A percentile compares a stretch with the other conserved stretches of the same genome.
Evolutionary conservation across 495 filamentous ascomycete genomes (phyloP).

Genomic region (Penicillium ochrochloron): DNA sequence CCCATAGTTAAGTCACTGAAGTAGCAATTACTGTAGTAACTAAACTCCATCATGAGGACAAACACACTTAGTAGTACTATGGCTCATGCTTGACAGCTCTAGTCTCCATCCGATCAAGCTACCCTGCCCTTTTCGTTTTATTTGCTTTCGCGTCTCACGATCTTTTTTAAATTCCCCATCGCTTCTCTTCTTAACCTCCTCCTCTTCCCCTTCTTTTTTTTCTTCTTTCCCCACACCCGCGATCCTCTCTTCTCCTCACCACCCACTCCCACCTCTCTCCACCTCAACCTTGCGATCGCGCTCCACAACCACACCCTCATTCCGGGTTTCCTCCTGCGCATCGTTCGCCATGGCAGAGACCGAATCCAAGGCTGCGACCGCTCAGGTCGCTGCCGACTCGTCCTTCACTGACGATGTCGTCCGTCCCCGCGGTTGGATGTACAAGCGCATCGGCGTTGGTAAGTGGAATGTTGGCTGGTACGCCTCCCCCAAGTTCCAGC

Average conservation of each 20-base stretch:
- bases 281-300: not conserved
- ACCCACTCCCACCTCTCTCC: not conserved
- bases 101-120: constrained; percentile 1
- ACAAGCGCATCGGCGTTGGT: constrained; percentile 55
- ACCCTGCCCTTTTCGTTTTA: not conserved
- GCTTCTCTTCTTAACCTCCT: not conserved
- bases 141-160: constrained; percentile 4
- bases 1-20: not conserved
- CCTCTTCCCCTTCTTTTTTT: not conserved
- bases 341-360: constrained; percentile 22
- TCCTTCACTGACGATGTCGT: constrained; percentile 1
- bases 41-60: not conserved
- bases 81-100: constrained; percentile 9
- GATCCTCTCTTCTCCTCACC: constrained; percentile 9
- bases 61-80: not conserved
- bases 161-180: constrained; percentile 1
- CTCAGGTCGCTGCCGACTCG: constrained; percentile 12
- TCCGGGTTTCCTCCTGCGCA: constrained; percentile 8
- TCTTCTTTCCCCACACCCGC: not conserved
- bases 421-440: constrained; percentile 49
- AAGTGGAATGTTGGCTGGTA: constrained; percentile 62
- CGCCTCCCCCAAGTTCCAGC: constrained; percentile 68
- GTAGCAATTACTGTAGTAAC: not conserved
- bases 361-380: constrained; percentile 20
- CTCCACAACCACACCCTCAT: not conserved